These are phyloP conservation scores for Termitomyces sp. DNA, from an alignment of 1,284 basidiomycete genomes.

Conservation along the genomic window DNA sequence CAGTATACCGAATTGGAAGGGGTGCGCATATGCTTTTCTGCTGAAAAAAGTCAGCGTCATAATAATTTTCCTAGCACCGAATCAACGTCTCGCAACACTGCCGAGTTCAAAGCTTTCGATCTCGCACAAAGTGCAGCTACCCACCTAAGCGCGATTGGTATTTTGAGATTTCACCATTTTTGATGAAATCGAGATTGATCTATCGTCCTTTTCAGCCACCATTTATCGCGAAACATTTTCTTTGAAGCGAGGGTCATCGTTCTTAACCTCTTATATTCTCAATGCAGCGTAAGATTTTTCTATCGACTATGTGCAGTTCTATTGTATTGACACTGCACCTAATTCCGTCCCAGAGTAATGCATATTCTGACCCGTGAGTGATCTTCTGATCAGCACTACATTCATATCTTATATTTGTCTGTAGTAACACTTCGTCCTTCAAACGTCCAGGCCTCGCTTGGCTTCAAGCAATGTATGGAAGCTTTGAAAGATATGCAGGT, in stretches of 20 bases:
- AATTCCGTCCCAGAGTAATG: constrained; percentile 58
- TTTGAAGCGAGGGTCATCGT: constrained; percentile 60
- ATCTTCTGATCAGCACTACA: not conserved
- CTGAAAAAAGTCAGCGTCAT: not conserved
- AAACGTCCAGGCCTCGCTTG: constrained; percentile 62
- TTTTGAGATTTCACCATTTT: not conserved
- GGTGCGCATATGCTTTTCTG: constrained; percentile 31
- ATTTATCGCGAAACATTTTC: constrained; percentile 58
- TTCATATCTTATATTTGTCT: not conserved
- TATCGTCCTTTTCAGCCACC: constrained; percentile 36
- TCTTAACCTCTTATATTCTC: constrained; percentile 72
- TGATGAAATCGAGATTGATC: not conserved
- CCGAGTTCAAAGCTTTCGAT: constrained; percentile 64
- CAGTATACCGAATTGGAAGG: constrained; percentile 66
- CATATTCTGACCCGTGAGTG: constrained; percentile 69
- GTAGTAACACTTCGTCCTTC: constrained; percentile 65
- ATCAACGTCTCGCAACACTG: constrained; percentile 34
- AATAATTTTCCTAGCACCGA: constrained; percentile 31
- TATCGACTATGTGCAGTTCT: not conserved
- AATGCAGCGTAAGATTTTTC: constrained; percentile 58
- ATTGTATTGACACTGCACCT: constrained; percentile 2
- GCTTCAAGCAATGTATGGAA: constrained; percentile 62
- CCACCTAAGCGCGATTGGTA: constrained; percentile 68
- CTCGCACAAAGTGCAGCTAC: constrained; percentile 73
- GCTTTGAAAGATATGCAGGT: constrained; percentile 74